Conservation (phyloP, 768 basidiomycete species). For the Naganishia friedmannii region DNA sequence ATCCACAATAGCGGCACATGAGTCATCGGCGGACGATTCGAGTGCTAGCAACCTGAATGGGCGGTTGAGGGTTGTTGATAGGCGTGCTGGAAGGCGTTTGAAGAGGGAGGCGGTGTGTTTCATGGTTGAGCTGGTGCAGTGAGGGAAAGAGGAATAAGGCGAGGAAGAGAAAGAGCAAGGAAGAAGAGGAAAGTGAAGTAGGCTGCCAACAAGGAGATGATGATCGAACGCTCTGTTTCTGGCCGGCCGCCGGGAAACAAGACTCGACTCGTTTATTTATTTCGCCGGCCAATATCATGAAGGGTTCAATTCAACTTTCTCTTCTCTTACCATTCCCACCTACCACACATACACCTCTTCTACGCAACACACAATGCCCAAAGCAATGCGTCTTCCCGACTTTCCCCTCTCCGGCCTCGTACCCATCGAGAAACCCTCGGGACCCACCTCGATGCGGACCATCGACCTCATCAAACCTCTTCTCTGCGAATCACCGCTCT, state of each 20-base stretch:
- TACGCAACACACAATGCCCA: slow-evolving; percentile 40
- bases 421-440: slow-evolving; percentile 85
- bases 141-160: no score
- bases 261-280: not conserved
- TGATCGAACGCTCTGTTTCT: not conserved
- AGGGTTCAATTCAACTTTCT: not conserved
- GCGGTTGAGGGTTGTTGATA: not conserved
- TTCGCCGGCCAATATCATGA: not conserved
- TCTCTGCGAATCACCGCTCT: slow-evolving; percentile 71
- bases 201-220: not conserved
- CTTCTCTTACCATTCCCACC: not conserved
- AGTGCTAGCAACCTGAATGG: slow-evolving; percentile 54
- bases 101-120: not conserved
- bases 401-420: slow-evolving; percentile 61
- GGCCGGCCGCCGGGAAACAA: not conserved
- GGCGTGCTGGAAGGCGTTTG: not conserved
- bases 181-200: not conserved
- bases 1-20: slow-evolving; percentile 81
- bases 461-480: slow-evolving; percentile 80
- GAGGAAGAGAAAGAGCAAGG: no score
- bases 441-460: slow-evolving; percentile 85
- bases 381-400: slow-evolving; percentile 39
- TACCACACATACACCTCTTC: not conserved
- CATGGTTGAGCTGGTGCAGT: no score
- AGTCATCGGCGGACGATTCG: slow-evolving; percentile 91